Evolutionary conservation across 805 yeast species (phyloP), one percentile per base, ranked within the genome.

Genomic region (Metschnikowia reukaufii): DNA sequence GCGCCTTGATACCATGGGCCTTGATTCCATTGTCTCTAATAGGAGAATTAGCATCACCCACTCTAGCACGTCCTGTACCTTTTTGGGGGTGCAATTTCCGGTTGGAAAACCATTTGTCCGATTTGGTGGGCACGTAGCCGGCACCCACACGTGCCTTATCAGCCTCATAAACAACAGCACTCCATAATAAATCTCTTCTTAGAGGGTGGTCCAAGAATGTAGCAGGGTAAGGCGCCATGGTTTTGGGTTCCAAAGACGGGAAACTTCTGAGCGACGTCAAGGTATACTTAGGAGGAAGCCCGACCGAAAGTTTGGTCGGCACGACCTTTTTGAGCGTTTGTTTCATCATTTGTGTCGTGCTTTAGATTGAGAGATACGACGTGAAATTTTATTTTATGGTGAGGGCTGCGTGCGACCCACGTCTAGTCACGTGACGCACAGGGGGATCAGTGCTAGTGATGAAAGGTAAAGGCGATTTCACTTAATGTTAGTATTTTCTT

Each of bases 41-140:
- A 41, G 99, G 99, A 19, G 96, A 88, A 61, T 91, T 92, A 49
- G 87, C 90, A 68, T 91, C 97, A 73, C 99, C 99, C 45, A 82
- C 85, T 76, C 99, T 84, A 44, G 99, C 99, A 51, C 79, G 78
- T 70, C 99, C 99, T 13, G 88, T 73, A 50, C 98, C 98, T 69
- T 94, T 94, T 70, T 94, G 99, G 25, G 89, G 88, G 32, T 81
- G 75, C 56, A 94, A 72, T 64, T 94, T 94, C 60, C 79, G 78
- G 66, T 95, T 79, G 19, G 96, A 86, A 65, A 80, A 91, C 49
- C 91, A 90, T 67, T 85, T 86, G 57, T 88, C 92, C 31, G 88
- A 79, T 67, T 97, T 84, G 48, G 94, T 88, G 31, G 88, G 85
- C 27, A 94, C 95, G 60, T 84, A 85, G 1, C 88, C 82, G 1